Percentiles rank a stretch among this genome's conserved stretches.
Conservation (phyloP, 352 stramenopile species). For the Pythium apleroticum region DNA sequence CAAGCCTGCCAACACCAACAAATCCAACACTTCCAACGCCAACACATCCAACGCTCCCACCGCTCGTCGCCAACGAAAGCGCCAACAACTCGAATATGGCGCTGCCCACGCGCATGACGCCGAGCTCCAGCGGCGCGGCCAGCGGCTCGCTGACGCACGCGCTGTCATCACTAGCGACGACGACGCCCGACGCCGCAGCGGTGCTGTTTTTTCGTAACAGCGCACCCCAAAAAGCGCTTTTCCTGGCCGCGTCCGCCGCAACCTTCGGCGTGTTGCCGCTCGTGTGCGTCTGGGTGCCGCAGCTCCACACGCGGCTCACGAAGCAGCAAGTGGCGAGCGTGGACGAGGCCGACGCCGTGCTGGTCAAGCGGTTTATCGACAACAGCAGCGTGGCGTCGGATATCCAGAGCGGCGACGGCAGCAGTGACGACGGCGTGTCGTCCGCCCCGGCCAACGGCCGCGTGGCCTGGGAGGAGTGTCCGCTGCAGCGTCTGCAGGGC, state of each 20-base stretch:
- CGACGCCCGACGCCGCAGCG: slow-evolving; percentile 31
- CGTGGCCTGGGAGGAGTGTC: slow-evolving; percentile 49
- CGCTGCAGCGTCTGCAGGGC: slow-evolving; percentile 27
- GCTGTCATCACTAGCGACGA: slow-evolving; percentile 35
- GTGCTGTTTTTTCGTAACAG: slow-evolving; percentile 47
- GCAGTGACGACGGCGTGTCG: slow-evolving; percentile 22
- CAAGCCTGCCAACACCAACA: neutral
- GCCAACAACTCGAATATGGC: slow-evolving; percentile 5
- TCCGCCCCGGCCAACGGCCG: neutral
- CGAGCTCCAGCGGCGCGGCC: neutral
- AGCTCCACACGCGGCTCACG: slow-evolving; percentile 56
- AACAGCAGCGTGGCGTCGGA: neutral
- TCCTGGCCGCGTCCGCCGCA: slow-evolving; percentile 38
- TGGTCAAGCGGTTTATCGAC: slow-evolving; percentile 33
- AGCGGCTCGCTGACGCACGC: slow-evolving; percentile 1
- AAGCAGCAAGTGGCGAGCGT: slow-evolving; percentile 38
- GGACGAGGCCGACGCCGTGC: slow-evolving; percentile 52
- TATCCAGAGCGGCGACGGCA: slow-evolving; percentile 4
- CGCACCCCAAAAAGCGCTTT: slow-evolving; percentile 39
- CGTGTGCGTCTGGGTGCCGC: slow-evolving; percentile 53
- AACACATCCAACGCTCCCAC: neutral
- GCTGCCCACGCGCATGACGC: slow-evolving; percentile 15
- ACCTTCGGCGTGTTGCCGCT: slow-evolving; percentile 45
- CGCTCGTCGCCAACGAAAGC: neutral
- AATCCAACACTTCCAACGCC: slow-evolving; percentile 16